Evolutionary conservation across 768 basidiomycete genomes (phyloP).

Genomic region (Phaffia tasmanica): DNA sequence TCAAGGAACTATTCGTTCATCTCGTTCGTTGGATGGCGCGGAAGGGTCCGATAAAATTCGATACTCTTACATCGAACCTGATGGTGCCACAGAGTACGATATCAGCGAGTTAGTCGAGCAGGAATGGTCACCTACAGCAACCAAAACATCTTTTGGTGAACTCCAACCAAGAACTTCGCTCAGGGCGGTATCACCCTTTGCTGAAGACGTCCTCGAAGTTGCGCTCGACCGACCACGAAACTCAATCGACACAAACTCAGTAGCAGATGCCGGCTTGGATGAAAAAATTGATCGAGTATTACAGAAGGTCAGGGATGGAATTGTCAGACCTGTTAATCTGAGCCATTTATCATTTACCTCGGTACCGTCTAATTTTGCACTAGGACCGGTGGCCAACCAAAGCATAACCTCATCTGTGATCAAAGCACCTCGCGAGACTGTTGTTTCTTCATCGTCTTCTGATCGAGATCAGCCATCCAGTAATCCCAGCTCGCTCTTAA

Average conservation of each 20-base stretch:
- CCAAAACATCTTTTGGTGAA: conserved; percentile 4
- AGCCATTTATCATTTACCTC: not conserved
- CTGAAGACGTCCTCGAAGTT: conserved; percentile 36
- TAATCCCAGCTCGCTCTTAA: not conserved
- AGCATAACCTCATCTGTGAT: conserved; percentile 35
- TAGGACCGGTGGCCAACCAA: conserved; percentile 27
- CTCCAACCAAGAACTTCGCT: conserved; percentile 19
- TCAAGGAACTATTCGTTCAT: conserved; percentile 72
- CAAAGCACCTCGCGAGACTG: conserved; percentile 36
- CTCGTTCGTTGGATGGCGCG: conserved; percentile 48
- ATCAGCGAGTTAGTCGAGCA: conserved; percentile 87
- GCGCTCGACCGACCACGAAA: conserved; percentile 31
- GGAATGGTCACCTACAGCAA: conserved; percentile 47
- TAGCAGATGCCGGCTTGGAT: conserved; percentile 33
- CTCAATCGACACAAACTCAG: conserved; percentile 5
- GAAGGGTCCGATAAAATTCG: conserved; percentile 55
- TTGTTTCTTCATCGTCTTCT: conserved; percentile 30
- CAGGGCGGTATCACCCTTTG: conserved; percentile 18
- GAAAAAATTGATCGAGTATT: conserved; percentile 40
- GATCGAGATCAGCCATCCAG: conserved; percentile 20
- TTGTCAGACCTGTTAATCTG: conserved; percentile 12
- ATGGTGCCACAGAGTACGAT: conserved; percentile 73
- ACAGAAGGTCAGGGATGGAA: conserved; percentile 36
- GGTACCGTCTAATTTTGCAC: conserved; percentile 21
- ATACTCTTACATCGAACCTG: conserved; percentile 84